A percentile compares a stretch with the other conserved stretches of the same genome.
phyloP scores from a whole-genome alignment of 1,139 yeast genomes.

The Diutina neorugosa region DNA sequence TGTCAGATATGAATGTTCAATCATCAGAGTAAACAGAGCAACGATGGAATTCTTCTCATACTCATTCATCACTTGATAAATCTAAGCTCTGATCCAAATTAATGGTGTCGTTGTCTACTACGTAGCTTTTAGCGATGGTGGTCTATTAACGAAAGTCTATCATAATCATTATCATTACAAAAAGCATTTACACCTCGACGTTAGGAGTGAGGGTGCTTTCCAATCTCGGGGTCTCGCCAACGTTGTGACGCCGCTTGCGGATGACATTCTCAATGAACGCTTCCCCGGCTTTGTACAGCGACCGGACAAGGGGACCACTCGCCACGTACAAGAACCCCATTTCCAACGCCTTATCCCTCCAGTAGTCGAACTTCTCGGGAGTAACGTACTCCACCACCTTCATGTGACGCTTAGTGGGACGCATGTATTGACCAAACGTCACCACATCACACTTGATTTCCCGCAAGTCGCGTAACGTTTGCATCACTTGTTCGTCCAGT shows the following conservation, averaged over 20 bases:
- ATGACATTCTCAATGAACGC: slow-evolving; percentile 92
- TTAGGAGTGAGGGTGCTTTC: background rate
- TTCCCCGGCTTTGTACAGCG: slow-evolving; percentile 97
- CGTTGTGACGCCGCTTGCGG: slow-evolving; percentile 41
- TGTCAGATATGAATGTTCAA: no score
- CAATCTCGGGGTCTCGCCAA: slow-evolving; percentile 3
- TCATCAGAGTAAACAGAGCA: no score
- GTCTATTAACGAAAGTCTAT: background rate
- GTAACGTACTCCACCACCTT: slow-evolving; percentile 90
- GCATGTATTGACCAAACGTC: slow-evolving; percentile 98
- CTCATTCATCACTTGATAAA: no score
- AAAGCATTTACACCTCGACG: background rate
- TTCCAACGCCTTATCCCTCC: slow-evolving; percentile 81
- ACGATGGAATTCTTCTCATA: no score
- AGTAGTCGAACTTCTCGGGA: slow-evolving; percentile 91
- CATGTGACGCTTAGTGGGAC: slow-evolving; percentile 98
- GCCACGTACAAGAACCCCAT: slow-evolving; percentile 95
- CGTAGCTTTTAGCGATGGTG: background rate
- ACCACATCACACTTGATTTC: slow-evolving; percentile 80
- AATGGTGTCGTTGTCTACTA: no score
- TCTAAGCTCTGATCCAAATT: no score
- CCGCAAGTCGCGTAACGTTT: slow-evolving; percentile 67
- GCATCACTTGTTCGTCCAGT: slow-evolving; percentile 75
- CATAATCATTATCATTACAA: background rate
- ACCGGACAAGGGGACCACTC: slow-evolving; percentile 92